Base-by-base conservation (phyloP, 331 rosid genomes). In the Pyrus hybrid region DNA sequence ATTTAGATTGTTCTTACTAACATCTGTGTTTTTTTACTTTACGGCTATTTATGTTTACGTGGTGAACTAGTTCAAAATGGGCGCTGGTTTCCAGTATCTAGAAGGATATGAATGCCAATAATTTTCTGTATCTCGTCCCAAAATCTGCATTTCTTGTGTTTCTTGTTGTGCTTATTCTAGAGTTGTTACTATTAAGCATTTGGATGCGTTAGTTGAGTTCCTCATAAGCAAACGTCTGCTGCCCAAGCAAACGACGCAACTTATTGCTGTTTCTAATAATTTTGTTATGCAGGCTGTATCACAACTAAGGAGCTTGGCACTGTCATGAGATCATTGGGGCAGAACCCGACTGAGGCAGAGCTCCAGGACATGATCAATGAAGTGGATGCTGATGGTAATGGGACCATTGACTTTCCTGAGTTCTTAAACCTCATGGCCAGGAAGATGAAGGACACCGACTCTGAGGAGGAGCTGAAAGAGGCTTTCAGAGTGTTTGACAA, bases 331-430 rank as follows among this genome's bases (percentile, higher is more conserved):
- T 84, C 87, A 32, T 70, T 84, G 51, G 84, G 84, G 23, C 84
- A 84, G 53, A 84, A 84, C 71, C 87, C 87, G 5, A 84, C 87
- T 21, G 82, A 80, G 26, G 80, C 80, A 3, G 80, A 76, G 80
- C 80, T 76, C 28, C 80, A 76, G 68, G 80, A 76, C 62, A 84
- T 84, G 87, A 84, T 80, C 21, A 84, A 84, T 70, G 82, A 80
- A 68, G 87, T 84, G 28, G 84, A 84, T 64, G 87, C 87, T 63
- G 84, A 84, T 77, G 84, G 87, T 3, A 80, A 84, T 17, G 84
- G 87, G 1, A 83, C 87, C 65, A 83, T 83, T n/a, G 79, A 83
- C 41, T 83, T 83, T 54, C 84, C 81, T 2, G 84, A 84, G 62
- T 84, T 84, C 80, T 76, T 84, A 17, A 84, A 84, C 74, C 80